A percentile compares a stretch with the other conserved stretches of the same genome.
Conservation (phyloP, 148 eudicot genomes). For the Persicaria maculosa region DNA sequence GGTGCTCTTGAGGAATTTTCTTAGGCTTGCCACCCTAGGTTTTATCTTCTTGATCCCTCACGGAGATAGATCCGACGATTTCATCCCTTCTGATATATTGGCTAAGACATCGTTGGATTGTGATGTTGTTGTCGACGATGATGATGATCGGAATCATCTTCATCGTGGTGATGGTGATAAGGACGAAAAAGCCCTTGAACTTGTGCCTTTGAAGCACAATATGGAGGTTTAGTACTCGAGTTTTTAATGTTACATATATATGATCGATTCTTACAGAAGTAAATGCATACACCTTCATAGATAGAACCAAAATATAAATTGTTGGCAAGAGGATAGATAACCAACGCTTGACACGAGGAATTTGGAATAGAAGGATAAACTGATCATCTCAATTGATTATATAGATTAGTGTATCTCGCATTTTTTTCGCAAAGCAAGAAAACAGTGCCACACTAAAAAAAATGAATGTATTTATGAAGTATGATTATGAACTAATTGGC, state of each 20-base stretch:
- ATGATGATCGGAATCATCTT: neutral
- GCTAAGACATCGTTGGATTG: neutral
- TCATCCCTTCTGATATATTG: constrained; percentile 24
- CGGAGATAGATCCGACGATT: constrained; percentile 27
- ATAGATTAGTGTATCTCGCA: too few relatives aligned
- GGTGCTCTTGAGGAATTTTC: constrained; percentile 35
- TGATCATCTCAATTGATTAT: too few relatives aligned
- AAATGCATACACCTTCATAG: neutral
- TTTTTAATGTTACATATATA: neutral
- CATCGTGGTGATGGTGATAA: neutral
- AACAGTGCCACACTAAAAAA: too few relatives aligned
- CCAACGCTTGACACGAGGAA: too few relatives aligned
- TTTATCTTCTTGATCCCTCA: constrained; percentile 48
- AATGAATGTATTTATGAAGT: too few relatives aligned
- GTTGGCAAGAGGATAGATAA: too few relatives aligned
- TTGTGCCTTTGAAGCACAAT: constrained; percentile 25
- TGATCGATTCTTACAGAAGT: neutral
- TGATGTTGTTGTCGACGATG: neutral
- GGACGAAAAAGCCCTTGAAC: constrained; percentile 23
- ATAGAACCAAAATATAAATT: too few relatives aligned
- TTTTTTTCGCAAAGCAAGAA: too few relatives aligned
- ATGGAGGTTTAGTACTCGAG: neutral
- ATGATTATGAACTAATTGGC: too few relatives aligned
- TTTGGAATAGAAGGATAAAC: too few relatives aligned
- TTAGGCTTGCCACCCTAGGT: constrained; percentile 38